These are phyloP conservation scores for Castanea sativa DNA, from an alignment of 306 rosid genomes.

Conservation along the genomic window DNA sequence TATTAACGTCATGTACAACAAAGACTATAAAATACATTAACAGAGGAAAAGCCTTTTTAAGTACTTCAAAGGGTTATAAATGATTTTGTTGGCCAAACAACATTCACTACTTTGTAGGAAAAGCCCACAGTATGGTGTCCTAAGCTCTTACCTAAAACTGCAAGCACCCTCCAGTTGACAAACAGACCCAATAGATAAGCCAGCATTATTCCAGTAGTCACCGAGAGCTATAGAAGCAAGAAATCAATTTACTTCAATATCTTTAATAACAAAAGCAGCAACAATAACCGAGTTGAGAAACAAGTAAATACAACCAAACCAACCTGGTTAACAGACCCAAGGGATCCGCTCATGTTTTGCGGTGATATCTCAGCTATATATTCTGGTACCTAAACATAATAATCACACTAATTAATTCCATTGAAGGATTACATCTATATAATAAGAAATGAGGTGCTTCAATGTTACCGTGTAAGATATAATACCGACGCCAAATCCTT, in stretches of 20 bases:
- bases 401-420: constrained; percentile 22
- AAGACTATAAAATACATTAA: background rate
- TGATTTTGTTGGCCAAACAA: background rate
- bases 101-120: constrained; percentile 3
- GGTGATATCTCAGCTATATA: constrained; percentile 91
- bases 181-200: constrained; percentile 78
- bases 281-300: constrained; percentile 1
- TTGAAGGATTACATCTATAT: background rate
- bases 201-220: constrained; percentile 71
- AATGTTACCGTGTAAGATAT: constrained; percentile 78
- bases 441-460: background rate
- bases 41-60: too few species aligned
- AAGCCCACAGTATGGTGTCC: constrained; percentile 5
- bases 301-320: constrained; percentile 25
- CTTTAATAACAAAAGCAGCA: background rate
- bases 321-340: constrained; percentile 87
- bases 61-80: constrained; percentile 1
- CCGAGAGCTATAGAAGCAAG: constrained; percentile 54
- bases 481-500: constrained; percentile 94
- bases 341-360: constrained; percentile 75
- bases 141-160: constrained; percentile 62
- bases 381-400: constrained; percentile 65
- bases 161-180: constrained; percentile 79
- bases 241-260: background rate
- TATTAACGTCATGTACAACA: background rate